These are phyloP conservation scores for Colletotrichum echinochloae DNA, from an alignment of 2,329 filamentous ascomycete genomes.

Conservation along the genomic window DNA sequence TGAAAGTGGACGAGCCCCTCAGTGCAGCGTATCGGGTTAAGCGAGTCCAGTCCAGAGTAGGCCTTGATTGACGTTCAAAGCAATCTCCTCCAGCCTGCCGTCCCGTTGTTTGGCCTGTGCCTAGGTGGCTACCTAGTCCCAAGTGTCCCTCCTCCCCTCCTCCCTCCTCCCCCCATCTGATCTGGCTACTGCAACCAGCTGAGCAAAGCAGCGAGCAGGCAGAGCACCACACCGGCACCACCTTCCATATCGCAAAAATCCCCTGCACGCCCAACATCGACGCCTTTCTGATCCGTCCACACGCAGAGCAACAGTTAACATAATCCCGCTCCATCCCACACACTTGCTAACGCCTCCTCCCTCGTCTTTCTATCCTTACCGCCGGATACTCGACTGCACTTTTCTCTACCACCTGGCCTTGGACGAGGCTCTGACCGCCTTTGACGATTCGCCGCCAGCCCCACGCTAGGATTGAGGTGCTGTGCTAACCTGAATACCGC, in stretches of 20 bases:
- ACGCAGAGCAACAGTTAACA: conserved; percentile 25
- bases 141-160: not conserved
- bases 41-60: conserved; percentile 28
- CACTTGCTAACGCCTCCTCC: conserved; percentile 21
- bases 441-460: conserved; percentile 39
- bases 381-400: conserved; percentile 21
- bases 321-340: conserved; percentile 33
- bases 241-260: conserved; percentile 36
- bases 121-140: not conserved
- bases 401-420: conserved; percentile 26
- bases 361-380: conserved; percentile 5
- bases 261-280: conserved; percentile 33
- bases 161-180: conserved; percentile 10
- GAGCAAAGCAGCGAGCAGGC: conserved; percentile 13
- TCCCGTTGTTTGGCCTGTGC: not conserved
- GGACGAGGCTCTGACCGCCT: conserved; percentile 41
- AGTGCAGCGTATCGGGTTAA: conserved; percentile 28
- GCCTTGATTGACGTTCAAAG: conserved; percentile 16
- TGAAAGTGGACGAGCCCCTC: not conserved
- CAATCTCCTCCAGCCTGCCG: conserved; percentile 23
- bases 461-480: conserved; percentile 40
- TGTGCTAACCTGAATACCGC: conserved; percentile 38
- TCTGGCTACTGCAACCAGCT: conserved; percentile 28
- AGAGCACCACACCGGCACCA: conserved; percentile 17
- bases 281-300: conserved; percentile 26